These are phyloP conservation scores for Crithidia fasciculata DNA, from an alignment of 208 protist species.

Conservation along the genomic window DNA sequence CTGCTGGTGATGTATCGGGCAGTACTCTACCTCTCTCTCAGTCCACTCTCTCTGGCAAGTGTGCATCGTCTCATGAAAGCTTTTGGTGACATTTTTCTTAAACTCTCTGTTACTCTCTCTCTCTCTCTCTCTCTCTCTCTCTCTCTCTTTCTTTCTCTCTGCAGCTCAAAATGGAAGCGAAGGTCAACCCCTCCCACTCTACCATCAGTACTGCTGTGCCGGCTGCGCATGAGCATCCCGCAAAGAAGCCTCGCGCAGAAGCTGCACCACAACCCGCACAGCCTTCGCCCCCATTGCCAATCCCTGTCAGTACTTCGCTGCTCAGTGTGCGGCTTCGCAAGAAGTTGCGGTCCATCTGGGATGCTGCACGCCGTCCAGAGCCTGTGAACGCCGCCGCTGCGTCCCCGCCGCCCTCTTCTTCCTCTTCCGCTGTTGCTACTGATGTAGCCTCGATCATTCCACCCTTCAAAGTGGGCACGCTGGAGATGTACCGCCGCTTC, in stretches of 20 bases:
- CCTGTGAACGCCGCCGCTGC: too few relatives aligned
- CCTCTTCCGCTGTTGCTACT: too few relatives aligned
- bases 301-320: slow-evolving; percentile 20
- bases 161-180: too few relatives aligned
- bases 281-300: background rate
- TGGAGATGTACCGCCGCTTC: slow-evolving; percentile 86
- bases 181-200: too few relatives aligned
- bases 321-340: slow-evolving; percentile 28
- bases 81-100: slow-evolving; percentile 6
- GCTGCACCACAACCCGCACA: background rate
- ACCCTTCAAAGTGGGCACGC: slow-evolving; percentile 76
- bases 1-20: too few relatives aligned
- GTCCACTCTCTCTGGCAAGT: too few relatives aligned
- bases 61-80: background rate
- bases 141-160: background rate
- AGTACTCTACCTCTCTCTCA: too few relatives aligned
- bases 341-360: slow-evolving; percentile 42
- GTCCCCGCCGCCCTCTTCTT: too few relatives aligned
- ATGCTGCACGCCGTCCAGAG: background rate
- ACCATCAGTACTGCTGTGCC: background rate
- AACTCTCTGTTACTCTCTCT: background rate
- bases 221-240: background rate
- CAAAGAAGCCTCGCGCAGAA: slow-evolving; percentile 12
- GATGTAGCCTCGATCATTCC: slow-evolving; percentile 41
- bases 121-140: slow-evolving; percentile 2